phyloP scores from a whole-genome alignment of 129 eudicot species.

The Erigeron canadensis region DNA sequence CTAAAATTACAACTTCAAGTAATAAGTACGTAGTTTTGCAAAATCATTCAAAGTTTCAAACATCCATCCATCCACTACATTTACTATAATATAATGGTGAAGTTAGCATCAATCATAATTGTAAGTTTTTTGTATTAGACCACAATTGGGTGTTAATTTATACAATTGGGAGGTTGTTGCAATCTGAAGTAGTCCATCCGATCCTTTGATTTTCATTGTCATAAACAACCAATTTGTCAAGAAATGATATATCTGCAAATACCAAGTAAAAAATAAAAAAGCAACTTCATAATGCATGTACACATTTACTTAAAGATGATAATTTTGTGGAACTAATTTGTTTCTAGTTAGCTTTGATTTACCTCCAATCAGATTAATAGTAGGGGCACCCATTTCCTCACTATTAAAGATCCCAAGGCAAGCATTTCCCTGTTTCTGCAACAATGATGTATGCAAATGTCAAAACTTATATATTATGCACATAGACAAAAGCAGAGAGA shows the following conservation, averaged over 20 bases:
- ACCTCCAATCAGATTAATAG: constrained; percentile 23
- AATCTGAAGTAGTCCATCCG: constrained; percentile 23
- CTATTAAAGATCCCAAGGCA: constrained; percentile 27
- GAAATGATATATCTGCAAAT: constrained; percentile 23
- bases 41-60: too few species aligned
- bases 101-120: too few species aligned
- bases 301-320: neutral
- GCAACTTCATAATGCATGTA: neutral
- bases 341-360: neutral
- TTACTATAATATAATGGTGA: too few species aligned
- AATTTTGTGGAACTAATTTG: neutral
- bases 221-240: constrained; percentile 18
- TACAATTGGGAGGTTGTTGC: constrained; percentile 4
- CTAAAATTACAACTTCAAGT: too few species aligned
- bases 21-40: too few species aligned
- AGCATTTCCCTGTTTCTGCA: constrained; percentile 21
- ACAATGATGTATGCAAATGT: neutral
- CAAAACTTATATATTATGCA: neutral
- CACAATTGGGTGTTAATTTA: too few species aligned
- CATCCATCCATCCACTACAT: too few species aligned
- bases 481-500: too few species aligned
- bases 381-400: neutral
- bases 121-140: too few species aligned
- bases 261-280: neutral
- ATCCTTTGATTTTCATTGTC: constrained; percentile 24